phyloP scores from a whole-genome alignment of 2,329 filamentous ascomycete species.

The Aspergillus jensenii region DNA sequence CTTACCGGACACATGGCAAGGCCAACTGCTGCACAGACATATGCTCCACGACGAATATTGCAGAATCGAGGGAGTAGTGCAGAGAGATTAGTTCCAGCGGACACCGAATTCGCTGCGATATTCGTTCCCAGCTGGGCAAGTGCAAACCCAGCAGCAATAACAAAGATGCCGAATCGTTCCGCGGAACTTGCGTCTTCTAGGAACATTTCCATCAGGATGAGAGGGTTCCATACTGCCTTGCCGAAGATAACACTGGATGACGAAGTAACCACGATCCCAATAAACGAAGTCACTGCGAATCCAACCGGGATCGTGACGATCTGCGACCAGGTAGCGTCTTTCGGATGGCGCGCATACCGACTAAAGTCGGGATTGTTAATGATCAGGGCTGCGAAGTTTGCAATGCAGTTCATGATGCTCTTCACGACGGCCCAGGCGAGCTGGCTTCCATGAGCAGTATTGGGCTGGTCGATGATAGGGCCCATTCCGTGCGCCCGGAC shows the following conservation, averaged over 20 bases:
- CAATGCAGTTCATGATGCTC: neutral
- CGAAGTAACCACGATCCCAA: constrained; percentile 11
- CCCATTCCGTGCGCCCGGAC: neutral
- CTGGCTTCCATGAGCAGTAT: neutral
- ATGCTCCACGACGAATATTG: constrained; percentile 6
- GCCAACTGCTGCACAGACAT: constrained; percentile 1
- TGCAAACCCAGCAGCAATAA: constrained; percentile 9
- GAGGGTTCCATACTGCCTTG: constrained; percentile 12
- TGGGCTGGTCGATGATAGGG: neutral
- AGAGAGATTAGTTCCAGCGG: constrained; percentile 10
- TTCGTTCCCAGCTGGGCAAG: constrained; percentile 12
- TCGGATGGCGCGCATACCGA: constrained; percentile 8
- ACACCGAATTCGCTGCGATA: constrained; percentile 11
- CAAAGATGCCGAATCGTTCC: constrained; percentile 14
- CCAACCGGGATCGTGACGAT: constrained; percentile 6
- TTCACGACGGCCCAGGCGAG: neutral
- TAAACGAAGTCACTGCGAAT: constrained; percentile 12
- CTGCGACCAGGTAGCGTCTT: constrained; percentile 10
- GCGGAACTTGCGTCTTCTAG: constrained; percentile 1
- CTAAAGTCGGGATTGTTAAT: constrained; percentile 14
- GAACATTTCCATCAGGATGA: constrained; percentile 10
- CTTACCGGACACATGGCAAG: no score
- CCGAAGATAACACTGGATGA: constrained; percentile 14
- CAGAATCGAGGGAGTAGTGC: constrained; percentile 6
- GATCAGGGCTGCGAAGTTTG: neutral